Evolutionary conservation across 2,329 filamentous ascomycete genomes (phyloP), one percentile per base, ranked within the genome.

Genomic region (Fusarium sublunatum): DNA sequence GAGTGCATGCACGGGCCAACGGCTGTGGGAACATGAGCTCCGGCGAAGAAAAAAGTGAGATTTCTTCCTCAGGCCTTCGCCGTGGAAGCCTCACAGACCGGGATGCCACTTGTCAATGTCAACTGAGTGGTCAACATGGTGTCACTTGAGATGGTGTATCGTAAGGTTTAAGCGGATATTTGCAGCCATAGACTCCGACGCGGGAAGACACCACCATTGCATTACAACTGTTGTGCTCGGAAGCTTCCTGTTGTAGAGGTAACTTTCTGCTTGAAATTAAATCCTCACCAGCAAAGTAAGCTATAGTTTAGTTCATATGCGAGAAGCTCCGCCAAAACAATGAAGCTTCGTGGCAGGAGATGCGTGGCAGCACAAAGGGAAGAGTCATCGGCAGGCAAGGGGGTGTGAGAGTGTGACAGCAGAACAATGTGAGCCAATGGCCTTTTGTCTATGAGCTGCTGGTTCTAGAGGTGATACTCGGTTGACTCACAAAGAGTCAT

Each of bases 401-500:
- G 62, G 60, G 42, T 60, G 55, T 60, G 8, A 25, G 7, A 58
- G 59, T 58, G 60, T 61, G 47, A 61, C 64, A 58, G 45, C 44
- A 44, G 60, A 40, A 49, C 22, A 39, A 58, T 32, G 25, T 47
- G n/a, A 47, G 45, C 64, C 64, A 67, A 67, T 67, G 9, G 35
- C 42, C 15, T 47, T 38, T 22, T 55, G 32, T 34, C 29, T 7
- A 44, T 19, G 42, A 55, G 53, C 58, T 55, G 63, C 63, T 64
- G 59, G 57, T 60, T 65, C 24, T 40, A 46, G 32, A 44, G 35
- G 46, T 53, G 49, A 55, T 63, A 24, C 46, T 54, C 22, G 40
- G 31, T 67, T 68, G 65, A 68, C 51, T 67, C 65, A 68, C 35
- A 10, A 32, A 42, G 53, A 64, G 64, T 63, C 55, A 64, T 51